Evolutionary conservation across 495 filamentous ascomycete species (phyloP).

Genomic region (Chaetomium cochliodes): DNA sequence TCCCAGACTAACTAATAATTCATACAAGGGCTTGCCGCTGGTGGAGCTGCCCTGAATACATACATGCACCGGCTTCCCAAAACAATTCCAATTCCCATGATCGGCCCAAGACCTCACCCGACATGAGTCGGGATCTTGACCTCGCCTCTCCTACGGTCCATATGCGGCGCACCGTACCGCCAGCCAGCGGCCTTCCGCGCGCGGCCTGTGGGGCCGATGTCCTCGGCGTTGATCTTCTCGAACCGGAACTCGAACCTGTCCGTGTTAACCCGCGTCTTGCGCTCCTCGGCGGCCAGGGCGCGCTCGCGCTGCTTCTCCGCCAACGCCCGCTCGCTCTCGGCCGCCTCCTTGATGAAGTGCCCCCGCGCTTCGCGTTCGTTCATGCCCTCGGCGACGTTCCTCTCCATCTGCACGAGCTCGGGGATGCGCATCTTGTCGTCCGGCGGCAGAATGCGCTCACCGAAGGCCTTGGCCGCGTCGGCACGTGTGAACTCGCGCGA

Average conservation of each 20-base stretch:
- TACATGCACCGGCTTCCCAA: neutral
- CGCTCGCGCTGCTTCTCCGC: conserved; percentile 45
- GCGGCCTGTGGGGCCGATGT: conserved; percentile 49
- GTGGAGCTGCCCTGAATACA: neutral
- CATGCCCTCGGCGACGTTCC: conserved; percentile 35
- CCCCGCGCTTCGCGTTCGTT: conserved; percentile 39
- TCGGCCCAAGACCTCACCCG: conserved; percentile 17
- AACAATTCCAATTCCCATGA: neutral
- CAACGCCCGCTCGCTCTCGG: conserved; percentile 37
- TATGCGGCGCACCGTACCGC: conserved; percentile 52
- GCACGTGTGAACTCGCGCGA: conserved; percentile 83
- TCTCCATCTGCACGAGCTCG: conserved; percentile 67
- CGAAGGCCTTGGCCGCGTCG: conserved; percentile 87
- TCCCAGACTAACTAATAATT: conserved; percentile 3
- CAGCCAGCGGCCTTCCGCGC: conserved; percentile 57
- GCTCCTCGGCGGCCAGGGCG: conserved; percentile 40
- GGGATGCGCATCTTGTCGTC: conserved; percentile 88
- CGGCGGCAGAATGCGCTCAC: conserved; percentile 66
- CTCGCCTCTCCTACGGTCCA: conserved; percentile 48
- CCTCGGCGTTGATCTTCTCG: conserved; percentile 56
- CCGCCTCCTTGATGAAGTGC: conserved; percentile 30
- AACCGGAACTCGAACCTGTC: conserved; percentile 78
- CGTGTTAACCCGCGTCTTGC: conserved; percentile 47
- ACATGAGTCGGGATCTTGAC: conserved; percentile 51
- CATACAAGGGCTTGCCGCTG: conserved; percentile 2